Evolutionary conservation across 805 yeast genomes (phyloP).

Genomic region (Wickerhamiella allomyrinae): DNA sequence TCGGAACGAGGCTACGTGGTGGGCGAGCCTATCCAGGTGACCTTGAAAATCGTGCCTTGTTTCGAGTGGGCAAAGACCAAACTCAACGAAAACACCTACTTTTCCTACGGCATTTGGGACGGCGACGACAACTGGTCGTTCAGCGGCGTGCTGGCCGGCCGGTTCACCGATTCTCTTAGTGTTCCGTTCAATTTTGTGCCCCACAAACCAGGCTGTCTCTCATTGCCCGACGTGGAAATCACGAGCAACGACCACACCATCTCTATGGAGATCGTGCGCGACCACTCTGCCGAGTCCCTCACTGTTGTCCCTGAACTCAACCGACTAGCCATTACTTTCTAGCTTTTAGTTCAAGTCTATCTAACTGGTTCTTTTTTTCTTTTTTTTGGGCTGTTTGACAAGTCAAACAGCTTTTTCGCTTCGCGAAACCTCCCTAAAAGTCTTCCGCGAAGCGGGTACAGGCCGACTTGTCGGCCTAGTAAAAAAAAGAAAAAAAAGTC

Average conservation of each 20-base stretch:
- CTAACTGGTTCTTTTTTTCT: not conserved
- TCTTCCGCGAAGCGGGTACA: too few species aligned
- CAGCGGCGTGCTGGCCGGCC: constrained; percentile 48
- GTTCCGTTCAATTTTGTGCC: constrained; percentile 48
- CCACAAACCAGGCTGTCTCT: constrained; percentile 55
- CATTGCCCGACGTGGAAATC: constrained; percentile 48
- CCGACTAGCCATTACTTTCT: constrained; percentile 46
- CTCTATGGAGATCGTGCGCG: constrained; percentile 32
- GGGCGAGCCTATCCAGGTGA: constrained; percentile 46
- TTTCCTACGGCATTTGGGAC: constrained; percentile 35
- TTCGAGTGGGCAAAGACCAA: constrained; percentile 30
- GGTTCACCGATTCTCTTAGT: constrained; percentile 28
- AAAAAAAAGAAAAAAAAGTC: too few species aligned
- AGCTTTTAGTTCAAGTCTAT: constrained; percentile 7
- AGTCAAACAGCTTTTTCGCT: too few species aligned
- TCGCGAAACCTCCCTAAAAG: too few species aligned
- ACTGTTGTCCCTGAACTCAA: constrained; percentile 59
- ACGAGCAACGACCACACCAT: constrained; percentile 22
- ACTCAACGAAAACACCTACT: constrained; percentile 18
- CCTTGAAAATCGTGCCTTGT: constrained; percentile 31
- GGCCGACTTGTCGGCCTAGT: too few species aligned
- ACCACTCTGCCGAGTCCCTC: constrained; percentile 54
- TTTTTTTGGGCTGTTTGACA: too few species aligned
- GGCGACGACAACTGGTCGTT: constrained; percentile 65
- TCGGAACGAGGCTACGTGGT: constrained; percentile 31